Percentiles rank a stretch among this genome's conserved stretches.
Evolutionary conservation across 2,329 filamentous ascomycete genomes (phyloP).

Genomic region (Colletotrichum siamense): DNA sequence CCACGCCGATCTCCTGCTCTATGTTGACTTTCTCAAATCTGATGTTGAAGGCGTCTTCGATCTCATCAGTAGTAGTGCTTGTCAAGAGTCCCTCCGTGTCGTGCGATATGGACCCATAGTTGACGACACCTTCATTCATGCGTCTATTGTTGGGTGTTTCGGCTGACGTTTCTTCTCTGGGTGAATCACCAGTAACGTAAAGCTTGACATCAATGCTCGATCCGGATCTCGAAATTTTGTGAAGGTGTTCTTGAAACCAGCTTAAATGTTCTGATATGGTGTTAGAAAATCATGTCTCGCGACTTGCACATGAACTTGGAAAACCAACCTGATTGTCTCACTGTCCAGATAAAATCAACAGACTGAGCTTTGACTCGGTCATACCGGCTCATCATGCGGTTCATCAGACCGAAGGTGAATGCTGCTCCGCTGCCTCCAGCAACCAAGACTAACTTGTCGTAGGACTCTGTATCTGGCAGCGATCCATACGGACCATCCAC

Average conservation of each 20-base stretch:
- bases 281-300: neutral
- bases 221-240: neutral
- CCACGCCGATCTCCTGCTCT: neutral
- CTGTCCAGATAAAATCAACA: neutral
- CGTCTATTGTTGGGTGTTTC: rapidly evolving
- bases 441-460: constrained; percentile 26
- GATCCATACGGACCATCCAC: constrained; percentile 61
- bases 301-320: rapidly evolving
- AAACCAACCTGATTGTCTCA: neutral
- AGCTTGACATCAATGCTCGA: neutral
- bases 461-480: constrained; percentile 44
- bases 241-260: neutral
- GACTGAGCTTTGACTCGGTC: neutral
- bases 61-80: neutral
- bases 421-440: constrained; percentile 29
- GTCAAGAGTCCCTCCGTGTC: neutral
- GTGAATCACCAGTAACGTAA: neutral
- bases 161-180: rapidly evolving
- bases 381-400: neutral
- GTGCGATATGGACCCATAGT: neutral
- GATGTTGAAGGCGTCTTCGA: neutral
- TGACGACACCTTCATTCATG: neutral
- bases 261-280: neutral
- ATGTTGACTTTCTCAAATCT: neutral
- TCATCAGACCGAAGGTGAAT: constrained; percentile 26